phyloP scores from a whole-genome alignment of 768 basidiomycete species.

The Lactarius psammicola region DNA sequence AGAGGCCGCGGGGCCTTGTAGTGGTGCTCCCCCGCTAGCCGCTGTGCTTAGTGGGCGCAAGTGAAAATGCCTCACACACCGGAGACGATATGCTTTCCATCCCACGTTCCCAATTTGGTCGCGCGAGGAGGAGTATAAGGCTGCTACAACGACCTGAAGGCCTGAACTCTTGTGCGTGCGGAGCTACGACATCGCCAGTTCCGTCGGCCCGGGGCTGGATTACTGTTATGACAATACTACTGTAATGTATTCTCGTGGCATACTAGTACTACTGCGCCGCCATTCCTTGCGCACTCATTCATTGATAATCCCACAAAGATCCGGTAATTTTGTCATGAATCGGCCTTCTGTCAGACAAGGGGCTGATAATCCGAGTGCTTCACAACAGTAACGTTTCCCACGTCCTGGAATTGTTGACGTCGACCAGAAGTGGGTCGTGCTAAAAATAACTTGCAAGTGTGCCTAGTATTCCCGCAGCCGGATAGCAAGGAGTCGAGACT shows the following conservation, averaged over 20 bases:
- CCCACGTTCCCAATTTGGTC: background rate
- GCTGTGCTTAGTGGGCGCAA: background rate
- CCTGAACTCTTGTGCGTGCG: background rate
- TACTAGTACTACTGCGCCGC: background rate
- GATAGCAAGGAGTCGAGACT: too few species aligned
- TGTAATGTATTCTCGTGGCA: background rate
- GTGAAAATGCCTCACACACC: too few species aligned
- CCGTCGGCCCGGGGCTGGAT: too few species aligned
- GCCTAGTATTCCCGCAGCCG: background rate
- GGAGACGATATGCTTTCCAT: too few species aligned
- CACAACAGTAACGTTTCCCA: background rate
- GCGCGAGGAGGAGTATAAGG: background rate
- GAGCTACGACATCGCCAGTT: background rate
- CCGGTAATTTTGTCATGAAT: background rate
- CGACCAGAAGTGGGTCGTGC: background rate
- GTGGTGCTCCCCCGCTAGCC: background rate
- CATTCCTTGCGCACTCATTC: background rate
- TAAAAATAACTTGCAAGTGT: background rate
- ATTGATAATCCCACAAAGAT: background rate
- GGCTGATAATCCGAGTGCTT: background rate
- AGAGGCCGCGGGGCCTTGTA: background rate
- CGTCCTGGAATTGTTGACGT: background rate
- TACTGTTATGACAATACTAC: background rate
- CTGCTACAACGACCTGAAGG: background rate
- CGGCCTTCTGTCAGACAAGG: background rate